Evolutionary conservation across 495 filamentous ascomycete species (phyloP).

Genomic region (Annulohypoxylon bovei): DNA sequence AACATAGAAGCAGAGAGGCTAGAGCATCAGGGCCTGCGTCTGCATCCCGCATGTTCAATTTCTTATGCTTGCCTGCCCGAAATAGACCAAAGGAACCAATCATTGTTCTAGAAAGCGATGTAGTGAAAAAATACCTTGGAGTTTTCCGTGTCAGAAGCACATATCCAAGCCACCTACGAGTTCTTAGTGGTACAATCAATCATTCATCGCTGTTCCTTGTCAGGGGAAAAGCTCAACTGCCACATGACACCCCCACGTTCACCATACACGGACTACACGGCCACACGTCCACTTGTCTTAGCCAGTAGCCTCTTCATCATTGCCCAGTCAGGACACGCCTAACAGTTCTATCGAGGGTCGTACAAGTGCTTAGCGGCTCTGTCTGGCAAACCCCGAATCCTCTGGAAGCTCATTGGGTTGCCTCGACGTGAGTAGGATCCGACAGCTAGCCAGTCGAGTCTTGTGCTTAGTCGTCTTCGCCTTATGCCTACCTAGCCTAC

Average conservation of each 20-base stretch:
- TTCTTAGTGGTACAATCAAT: constrained; percentile 32
- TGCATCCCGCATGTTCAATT: constrained; percentile 22
- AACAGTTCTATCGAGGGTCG: constrained; percentile 7
- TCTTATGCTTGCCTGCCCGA: constrained; percentile 30
- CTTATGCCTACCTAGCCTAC: not conserved
- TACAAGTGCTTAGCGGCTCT: constrained; percentile 28
- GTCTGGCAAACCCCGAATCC: constrained; percentile 20
- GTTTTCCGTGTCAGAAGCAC: constrained; percentile 20
- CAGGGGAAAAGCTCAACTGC: constrained; percentile 21
- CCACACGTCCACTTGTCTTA: constrained; percentile 11
- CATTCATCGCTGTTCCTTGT: constrained; percentile 20
- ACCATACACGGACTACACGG: not conserved
- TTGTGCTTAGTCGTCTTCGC: constrained; percentile 33
- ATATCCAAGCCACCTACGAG: constrained; percentile 31
- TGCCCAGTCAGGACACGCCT: constrained; percentile 8
- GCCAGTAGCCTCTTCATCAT: constrained; percentile 28
- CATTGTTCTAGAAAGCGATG: not conserved
- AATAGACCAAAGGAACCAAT: constrained; percentile 26
- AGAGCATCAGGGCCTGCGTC: constrained; percentile 5
- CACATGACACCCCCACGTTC: constrained; percentile 34
- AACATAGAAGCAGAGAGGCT: not conserved
- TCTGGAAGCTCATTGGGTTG: constrained; percentile 27
- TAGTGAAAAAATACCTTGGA: constrained; percentile 1
- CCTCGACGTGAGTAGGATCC: constrained; percentile 26
- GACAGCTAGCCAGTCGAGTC: constrained; percentile 29